Evolutionary conservation across 2,329 filamentous ascomycete genomes (phyloP).

Genomic region (Fusarium napiforme): DNA sequence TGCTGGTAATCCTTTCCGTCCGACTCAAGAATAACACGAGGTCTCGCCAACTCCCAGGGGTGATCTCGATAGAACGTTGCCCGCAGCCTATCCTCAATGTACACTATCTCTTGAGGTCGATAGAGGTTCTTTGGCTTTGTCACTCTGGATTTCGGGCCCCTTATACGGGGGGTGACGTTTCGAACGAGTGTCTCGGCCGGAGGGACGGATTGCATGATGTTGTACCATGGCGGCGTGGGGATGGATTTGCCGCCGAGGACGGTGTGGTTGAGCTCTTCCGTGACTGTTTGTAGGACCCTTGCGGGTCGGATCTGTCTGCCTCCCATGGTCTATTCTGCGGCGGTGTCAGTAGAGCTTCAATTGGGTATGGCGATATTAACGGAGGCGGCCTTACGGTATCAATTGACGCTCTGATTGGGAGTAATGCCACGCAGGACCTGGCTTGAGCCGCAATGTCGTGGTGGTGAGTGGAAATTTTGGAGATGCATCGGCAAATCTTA

Average conservation of each 20-base stretch:
- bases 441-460: constrained; percentile 22
- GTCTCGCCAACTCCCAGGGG: constrained; percentile 95
- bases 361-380: not conserved
- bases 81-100: constrained; percentile 86
- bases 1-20: constrained; percentile 83
- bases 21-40: constrained; percentile 83
- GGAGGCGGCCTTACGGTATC: constrained; percentile 20
- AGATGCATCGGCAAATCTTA: constrained; percentile 47
- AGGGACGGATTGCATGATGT: constrained; percentile 63
- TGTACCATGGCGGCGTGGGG: constrained; percentile 61
- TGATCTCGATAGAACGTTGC: constrained; percentile 90
- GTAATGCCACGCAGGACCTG: constrained; percentile 24
- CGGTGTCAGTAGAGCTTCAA: constrained; percentile 1
- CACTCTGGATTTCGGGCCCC: constrained; percentile 41
- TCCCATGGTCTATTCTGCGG: constrained; percentile 49
- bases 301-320: constrained; percentile 59
- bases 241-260: constrained; percentile 51
- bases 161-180: constrained; percentile 61
- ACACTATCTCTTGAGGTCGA: constrained; percentile 79
- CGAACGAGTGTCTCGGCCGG: constrained; percentile 69
- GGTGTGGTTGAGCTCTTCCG: constrained; percentile 56
- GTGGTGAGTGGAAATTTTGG: constrained; percentile 47
- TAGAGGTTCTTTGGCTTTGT: constrained; percentile 78
- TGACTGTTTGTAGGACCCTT: constrained; percentile 59
- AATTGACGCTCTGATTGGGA: constrained; percentile 36